A percentile compares a stretch with the other conserved stretches of the same genome.
phyloP scores from a whole-genome alignment of 2,329 filamentous ascomycete species.

The Colletotrichum horii region DNA sequence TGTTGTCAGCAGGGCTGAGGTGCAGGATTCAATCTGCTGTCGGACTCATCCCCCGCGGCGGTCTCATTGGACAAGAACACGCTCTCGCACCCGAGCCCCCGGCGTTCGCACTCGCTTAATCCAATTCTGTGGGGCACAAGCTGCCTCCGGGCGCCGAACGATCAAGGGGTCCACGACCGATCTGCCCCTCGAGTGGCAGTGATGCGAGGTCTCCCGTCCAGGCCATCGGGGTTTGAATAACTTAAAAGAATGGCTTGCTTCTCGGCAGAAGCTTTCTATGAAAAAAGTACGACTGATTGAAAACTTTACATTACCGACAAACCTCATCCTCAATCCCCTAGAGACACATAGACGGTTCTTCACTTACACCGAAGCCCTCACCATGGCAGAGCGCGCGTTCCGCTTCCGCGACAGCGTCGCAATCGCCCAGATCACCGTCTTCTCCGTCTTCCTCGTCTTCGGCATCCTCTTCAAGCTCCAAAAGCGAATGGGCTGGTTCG shows the following conservation, averaged over 20 bases:
- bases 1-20: not conserved
- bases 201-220: not conserved
- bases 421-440: constrained; percentile 1
- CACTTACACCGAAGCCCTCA: not conserved
- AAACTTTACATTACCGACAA: not conserved
- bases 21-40: not conserved
- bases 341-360: not conserved
- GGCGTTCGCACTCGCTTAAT: not conserved
- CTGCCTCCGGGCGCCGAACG: not conserved
- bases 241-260: not conserved
- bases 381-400: not conserved
- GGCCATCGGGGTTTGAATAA: not conserved
- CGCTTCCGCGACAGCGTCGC: constrained; percentile 17
- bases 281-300: fast-evolving
- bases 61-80: not conserved
- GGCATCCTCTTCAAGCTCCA: not conserved
- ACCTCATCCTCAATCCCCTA: fast-evolving
- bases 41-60: not conserved
- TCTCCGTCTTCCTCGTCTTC: not conserved
- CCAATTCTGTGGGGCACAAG: not conserved
- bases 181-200: not conserved
- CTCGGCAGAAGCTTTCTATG: not conserved
- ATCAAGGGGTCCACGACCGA: not conserved
- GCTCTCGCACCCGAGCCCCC: not conserved
- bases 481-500: constrained; percentile 11